Evolutionary conservation across 352 stramenopile genomes (phyloP).

Genomic region (Phytopythium cucurbitacearum): DNA sequence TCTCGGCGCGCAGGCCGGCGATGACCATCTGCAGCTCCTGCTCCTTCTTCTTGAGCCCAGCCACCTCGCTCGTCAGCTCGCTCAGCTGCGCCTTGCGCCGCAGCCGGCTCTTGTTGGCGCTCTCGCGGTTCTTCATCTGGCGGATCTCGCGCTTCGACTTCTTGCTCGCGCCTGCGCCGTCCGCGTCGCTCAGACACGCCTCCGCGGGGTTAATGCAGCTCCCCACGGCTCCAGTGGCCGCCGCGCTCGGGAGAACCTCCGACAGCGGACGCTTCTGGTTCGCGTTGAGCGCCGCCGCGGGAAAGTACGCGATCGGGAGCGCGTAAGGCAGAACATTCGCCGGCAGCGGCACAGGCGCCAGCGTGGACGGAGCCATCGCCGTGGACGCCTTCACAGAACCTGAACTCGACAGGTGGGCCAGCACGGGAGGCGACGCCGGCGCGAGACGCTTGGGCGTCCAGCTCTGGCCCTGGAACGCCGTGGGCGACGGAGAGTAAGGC

Average conservation of each 20-base stretch:
- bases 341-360: constrained; percentile 10
- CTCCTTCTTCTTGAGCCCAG: constrained; percentile 63
- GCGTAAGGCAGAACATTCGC: constrained; percentile 40
- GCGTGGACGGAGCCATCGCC: constrained; percentile 5
- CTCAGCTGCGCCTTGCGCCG: constrained; percentile 67
- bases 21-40: constrained; percentile 68
- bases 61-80: constrained; percentile 52
- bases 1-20: constrained; percentile 61
- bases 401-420: too few relatives aligned
- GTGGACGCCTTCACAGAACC: constrained; percentile 1
- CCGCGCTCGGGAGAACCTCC: constrained; percentile 30
- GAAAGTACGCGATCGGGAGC: constrained; percentile 60
- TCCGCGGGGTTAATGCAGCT: not conserved
- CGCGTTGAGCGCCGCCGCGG: constrained; percentile 13
- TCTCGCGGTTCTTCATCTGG: constrained; percentile 87
- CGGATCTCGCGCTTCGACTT: constrained; percentile 81
- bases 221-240: constrained; percentile 1
- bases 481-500: constrained; percentile 8
- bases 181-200: constrained; percentile 5
- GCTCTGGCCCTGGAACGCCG: not conserved
- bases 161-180: constrained; percentile 21
- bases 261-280: constrained; percentile 58
- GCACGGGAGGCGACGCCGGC: not conserved
- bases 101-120: constrained; percentile 75
- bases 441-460: constrained; percentile 3